Evolutionary conservation across 2,329 filamentous ascomycete genomes (phyloP).

Genomic region (Penicillium sclerotiorum): DNA sequence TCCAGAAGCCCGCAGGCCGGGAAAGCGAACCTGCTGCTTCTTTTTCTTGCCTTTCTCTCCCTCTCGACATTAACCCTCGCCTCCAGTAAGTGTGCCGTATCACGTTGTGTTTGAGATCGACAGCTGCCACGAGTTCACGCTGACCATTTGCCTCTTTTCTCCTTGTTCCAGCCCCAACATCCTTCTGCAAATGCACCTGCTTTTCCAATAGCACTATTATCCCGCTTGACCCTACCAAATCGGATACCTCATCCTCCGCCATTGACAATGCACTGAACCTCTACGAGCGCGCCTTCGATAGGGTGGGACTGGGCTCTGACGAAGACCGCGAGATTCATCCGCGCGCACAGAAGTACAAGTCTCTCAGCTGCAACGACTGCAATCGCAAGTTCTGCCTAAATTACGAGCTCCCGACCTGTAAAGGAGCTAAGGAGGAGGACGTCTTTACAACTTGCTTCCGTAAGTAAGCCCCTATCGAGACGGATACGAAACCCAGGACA

Average conservation of each 20-base stretch:
- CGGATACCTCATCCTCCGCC: conserved; percentile 22
- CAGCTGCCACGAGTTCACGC: background rate
- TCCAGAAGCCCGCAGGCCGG: conserved; percentile 23
- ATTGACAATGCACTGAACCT: conserved; percentile 26
- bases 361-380: conserved; percentile 65
- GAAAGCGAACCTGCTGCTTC: conserved; percentile 23
- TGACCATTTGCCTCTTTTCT: background rate
- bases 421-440: conserved; percentile 64
- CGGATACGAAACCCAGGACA: background rate
- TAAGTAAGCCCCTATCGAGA: conserved; percentile 29
- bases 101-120: background rate
- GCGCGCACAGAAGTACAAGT: conserved; percentile 40
- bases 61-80: conserved; percentile 34
- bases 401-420: conserved; percentile 64
- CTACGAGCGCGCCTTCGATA: conserved; percentile 18
- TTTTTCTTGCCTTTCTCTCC: conserved; percentile 30
- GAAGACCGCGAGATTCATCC: conserved; percentile 12
- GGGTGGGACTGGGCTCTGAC: conserved; percentile 11
- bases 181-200: conserved; percentile 74
- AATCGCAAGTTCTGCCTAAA: conserved; percentile 68
- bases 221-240: conserved; percentile 55
- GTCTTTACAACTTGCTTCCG: conserved; percentile 69
- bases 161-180: conserved; percentile 49
- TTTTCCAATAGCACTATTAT: conserved; percentile 70
- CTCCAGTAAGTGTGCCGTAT: conserved; percentile 34